phyloP scores from a whole-genome alignment of 208 protist species.

The Wallacemonas collosoma region DNA sequence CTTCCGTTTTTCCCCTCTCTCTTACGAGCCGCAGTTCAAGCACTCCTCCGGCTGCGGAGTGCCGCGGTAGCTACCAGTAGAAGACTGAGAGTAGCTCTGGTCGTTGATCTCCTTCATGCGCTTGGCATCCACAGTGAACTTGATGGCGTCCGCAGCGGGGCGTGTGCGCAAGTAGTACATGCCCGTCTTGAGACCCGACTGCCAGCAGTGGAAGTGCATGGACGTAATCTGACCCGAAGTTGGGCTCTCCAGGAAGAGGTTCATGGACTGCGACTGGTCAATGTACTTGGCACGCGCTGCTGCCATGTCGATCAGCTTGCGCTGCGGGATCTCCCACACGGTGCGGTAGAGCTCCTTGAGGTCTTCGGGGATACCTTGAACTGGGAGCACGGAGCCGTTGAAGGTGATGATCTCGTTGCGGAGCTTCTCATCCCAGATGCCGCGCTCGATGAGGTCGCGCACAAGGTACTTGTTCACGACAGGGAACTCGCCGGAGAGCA shows the following conservation, averaged over 20 bases:
- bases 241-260: constrained; percentile 97
- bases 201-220: constrained; percentile 99
- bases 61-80: constrained; percentile 9
- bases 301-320: constrained; percentile 98
- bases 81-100: constrained; percentile 16
- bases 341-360: constrained; percentile 98
- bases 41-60: constrained; percentile 72
- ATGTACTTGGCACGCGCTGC: constrained; percentile 99
- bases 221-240: constrained; percentile 96
- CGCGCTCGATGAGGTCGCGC: constrained; percentile 93
- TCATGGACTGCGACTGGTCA: constrained; percentile 99
- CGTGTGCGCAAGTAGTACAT: constrained; percentile 99
- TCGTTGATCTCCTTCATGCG: constrained; percentile 74
- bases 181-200: constrained; percentile 99
- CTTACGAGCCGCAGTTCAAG: constrained; percentile 85
- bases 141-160: constrained; percentile 99
- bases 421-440: constrained; percentile 95
- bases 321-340: constrained; percentile 99
- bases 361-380: constrained; percentile 94
- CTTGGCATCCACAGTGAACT: constrained; percentile 98
- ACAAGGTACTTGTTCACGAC: constrained; percentile 99
- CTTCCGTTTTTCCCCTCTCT: constrained; percentile 1
- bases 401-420: constrained; percentile 96
- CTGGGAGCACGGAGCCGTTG: constrained; percentile 96
- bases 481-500: constrained; percentile 98